Conservation (phyloP, 805 yeast genomes). For the Candida easanensis region DNA sequence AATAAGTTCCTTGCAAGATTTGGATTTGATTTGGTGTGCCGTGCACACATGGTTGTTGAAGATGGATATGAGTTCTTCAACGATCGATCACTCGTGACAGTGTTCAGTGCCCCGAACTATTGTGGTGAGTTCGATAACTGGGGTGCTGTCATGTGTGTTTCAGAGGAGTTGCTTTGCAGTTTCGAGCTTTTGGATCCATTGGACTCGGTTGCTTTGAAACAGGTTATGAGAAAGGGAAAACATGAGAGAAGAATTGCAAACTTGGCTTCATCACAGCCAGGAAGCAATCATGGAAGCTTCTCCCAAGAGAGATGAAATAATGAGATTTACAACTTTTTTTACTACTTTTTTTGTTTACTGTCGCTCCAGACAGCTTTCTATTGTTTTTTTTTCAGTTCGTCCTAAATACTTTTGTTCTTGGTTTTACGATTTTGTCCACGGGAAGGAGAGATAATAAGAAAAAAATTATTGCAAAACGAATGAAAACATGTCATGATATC, state of each 20-base stretch:
- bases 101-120: constrained; percentile 97
- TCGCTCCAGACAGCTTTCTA: too few relatives aligned
- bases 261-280: constrained; percentile 27
- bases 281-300: constrained; percentile 25
- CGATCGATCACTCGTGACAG: constrained; percentile 83
- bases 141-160: constrained; percentile 98
- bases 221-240: constrained; percentile 91
- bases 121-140: constrained; percentile 74
- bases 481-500: not conserved
- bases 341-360: too few relatives aligned
- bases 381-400: constrained; percentile 7
- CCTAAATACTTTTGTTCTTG: constrained; percentile 8
- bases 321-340: constrained; percentile 1
- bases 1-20: constrained; percentile 72
- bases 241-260: constrained; percentile 74
- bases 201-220: constrained; percentile 89
- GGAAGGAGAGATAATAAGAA: not conserved
- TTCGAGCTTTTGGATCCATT: constrained; percentile 93
- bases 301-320: constrained; percentile 5
- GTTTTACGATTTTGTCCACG: not conserved
- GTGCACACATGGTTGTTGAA: constrained; percentile 97
- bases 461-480: not conserved
- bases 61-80: constrained; percentile 96
- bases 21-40: constrained; percentile 75
- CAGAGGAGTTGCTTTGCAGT: constrained; percentile 87